Percentiles rank a stretch among this genome's conserved stretches.
Evolutionary conservation across 495 filamentous ascomycete species (phyloP).

Genomic region (Neurospora sp.): DNA sequence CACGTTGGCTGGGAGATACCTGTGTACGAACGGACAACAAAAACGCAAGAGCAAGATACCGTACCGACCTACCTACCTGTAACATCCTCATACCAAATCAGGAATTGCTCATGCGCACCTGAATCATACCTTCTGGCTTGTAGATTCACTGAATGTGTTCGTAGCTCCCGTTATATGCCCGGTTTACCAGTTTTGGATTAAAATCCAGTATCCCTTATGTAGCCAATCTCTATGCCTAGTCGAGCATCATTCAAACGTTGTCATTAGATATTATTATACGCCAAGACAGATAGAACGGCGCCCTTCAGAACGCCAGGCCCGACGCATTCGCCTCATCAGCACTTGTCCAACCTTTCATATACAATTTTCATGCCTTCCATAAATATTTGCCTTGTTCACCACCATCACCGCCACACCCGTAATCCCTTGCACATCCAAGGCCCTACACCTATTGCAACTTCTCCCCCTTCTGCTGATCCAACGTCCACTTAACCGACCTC

Average conservation of each 20-base stretch:
- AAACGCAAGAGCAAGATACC: neutral
- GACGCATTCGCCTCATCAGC: neutral
- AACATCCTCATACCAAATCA: neutral
- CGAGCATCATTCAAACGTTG: neutral
- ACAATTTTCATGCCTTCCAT: neutral
- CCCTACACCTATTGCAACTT: neutral
- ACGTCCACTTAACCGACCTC: slow-evolving; percentile 55
- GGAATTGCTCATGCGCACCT: neutral
- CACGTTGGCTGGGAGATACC: neutral
- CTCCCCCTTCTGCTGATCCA: slow-evolving; percentile 40
- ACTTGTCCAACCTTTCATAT: neutral
- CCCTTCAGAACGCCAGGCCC: neutral
- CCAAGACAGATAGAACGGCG: neutral
- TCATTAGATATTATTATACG: neutral
- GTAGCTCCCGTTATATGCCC: neutral
- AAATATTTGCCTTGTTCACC: neutral
- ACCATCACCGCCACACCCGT: neutral
- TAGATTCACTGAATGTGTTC: neutral
- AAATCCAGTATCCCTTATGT: neutral
- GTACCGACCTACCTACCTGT: neutral
- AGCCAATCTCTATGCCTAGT: neutral
- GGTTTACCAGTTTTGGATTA: neutral
- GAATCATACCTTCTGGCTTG: neutral
- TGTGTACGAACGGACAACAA: neutral
- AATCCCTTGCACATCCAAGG: neutral